Conservation (phyloP, 2,329 filamentous ascomycete genomes). For the Arachnomyces sp. region DNA sequence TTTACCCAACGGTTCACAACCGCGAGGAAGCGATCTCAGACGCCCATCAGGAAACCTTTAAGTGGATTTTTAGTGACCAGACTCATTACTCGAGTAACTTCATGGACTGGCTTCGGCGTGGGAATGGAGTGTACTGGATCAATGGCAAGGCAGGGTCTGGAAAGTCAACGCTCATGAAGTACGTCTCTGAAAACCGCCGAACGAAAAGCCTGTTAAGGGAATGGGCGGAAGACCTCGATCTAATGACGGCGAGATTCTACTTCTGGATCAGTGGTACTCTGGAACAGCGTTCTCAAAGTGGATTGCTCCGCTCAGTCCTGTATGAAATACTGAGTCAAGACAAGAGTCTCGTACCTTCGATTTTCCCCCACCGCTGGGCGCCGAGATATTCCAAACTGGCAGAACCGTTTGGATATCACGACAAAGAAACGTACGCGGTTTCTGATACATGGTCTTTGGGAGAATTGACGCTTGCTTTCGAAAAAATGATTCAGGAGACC, state of each 20-base stretch:
- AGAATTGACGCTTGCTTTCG: constrained; percentile 9
- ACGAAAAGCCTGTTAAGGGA: constrained; percentile 20
- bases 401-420: neutral
- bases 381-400: constrained; percentile 1
- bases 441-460: neutral
- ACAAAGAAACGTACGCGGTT: neutral
- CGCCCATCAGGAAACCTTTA: constrained; percentile 12
- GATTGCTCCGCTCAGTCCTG: constrained; percentile 30
- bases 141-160: constrained; percentile 40
- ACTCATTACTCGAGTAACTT: neutral
- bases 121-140: constrained; percentile 28
- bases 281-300: constrained; percentile 35
- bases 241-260: constrained; percentile 31
- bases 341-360: constrained; percentile 22
- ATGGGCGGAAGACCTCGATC: constrained; percentile 26
- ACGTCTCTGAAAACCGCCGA: constrained; percentile 23
- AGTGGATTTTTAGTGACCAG: constrained; percentile 11
- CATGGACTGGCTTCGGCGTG: constrained; percentile 18
- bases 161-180: constrained; percentile 43
- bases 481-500: constrained; percentile 1
- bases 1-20: constrained; percentile 2
- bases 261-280: constrained; percentile 34
- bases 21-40: constrained; percentile 8
- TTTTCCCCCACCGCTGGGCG: constrained; percentile 11
- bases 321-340: constrained; percentile 26